phyloP scores from a whole-genome alignment of 805 yeast species.

The Komagataella phaffii region DNA sequence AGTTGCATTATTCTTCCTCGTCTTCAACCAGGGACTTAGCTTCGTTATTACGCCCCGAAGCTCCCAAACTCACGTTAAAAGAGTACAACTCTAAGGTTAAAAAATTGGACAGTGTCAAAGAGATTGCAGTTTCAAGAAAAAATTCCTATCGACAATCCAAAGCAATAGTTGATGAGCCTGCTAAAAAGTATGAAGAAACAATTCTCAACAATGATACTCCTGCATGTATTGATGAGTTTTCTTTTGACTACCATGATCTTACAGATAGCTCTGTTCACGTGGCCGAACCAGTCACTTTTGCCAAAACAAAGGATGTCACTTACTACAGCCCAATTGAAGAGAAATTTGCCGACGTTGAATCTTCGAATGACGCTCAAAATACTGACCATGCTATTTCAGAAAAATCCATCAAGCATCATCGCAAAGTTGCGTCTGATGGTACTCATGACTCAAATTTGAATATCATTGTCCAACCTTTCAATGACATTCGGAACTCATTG shows the following conservation, averaged over 20 bases:
- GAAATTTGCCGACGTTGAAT: slow-evolving; percentile 17
- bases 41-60: not conserved
- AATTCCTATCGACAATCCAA: slow-evolving; percentile 11
- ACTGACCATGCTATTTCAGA: slow-evolving; percentile 4
- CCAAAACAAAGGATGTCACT: slow-evolving; percentile 7
- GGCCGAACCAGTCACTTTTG: slow-evolving; percentile 13
- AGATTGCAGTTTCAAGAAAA: slow-evolving; percentile 2
- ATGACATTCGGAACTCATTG: slow-evolving; percentile 12
- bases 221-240: slow-evolving; percentile 8
- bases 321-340: slow-evolving; percentile 1
- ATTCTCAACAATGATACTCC: slow-evolving; percentile 1
- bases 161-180: slow-evolving; percentile 10
- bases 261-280: slow-evolving; percentile 18
- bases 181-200: not conserved
- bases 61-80: not conserved
- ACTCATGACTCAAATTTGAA: slow-evolving; percentile 12
- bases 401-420: slow-evolving; percentile 12
- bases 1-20: not conserved
- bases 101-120: not conserved
- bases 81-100: not conserved
- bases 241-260: slow-evolving; percentile 13
- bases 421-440: slow-evolving; percentile 12
- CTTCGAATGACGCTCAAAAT: not conserved
- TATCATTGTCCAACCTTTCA: slow-evolving; percentile 7
- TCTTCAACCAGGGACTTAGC: slow-evolving; percentile 1